Base-by-base conservation (phyloP, 306 rosid genomes). In the Rosa lucieae region DNA sequence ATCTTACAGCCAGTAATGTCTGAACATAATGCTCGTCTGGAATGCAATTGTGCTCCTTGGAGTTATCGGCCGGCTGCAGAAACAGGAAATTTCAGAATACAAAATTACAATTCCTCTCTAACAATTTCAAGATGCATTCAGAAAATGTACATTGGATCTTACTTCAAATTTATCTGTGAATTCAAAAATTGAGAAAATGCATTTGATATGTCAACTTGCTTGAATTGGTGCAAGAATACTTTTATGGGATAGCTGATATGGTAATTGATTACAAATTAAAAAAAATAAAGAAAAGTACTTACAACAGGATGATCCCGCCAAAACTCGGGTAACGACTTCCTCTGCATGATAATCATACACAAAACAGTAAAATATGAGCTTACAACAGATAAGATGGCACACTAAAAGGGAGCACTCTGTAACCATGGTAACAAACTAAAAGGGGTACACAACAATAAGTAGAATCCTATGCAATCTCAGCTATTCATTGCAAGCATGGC, bases 21-120 rank as follows among this genome's bases (percentile, higher is more conserved):
- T 87, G 99, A 75, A 96, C 96, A 78, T 90, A 96, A 88, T 96
- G 99, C 79, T 96, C 99, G 72, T 96, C 99, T 5, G 99, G 97
- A 83, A 96, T 96, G 80, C 99, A 96, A 82, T 96, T 96, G 82
- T 96, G 99, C 77, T 84, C 80, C 93, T 86, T 96, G 39, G 94
- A 91, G 14, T 84, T 81, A 85, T 96, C 99, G 67, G 88, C 88
- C 9, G 98, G 91, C 99, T 96, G 94, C 90, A 83, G 17, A 35
- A 74, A 79, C 52, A 87, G 79, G 11, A 69, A 81, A 47, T 39
- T 62, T 73, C 63, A 68, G 78, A 29, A 63, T 56, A 74, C 43
- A 21, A 68, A 82, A 13, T 47, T 67, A 78, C 46, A 8, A 40
- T 26, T 73, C 52, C 62, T 72, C 70, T 70, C 12, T 74, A 67